Evolutionary conservation across 257 asterid species (phyloP).

Genomic region (Fraxinus pennsylvanica): DNA sequence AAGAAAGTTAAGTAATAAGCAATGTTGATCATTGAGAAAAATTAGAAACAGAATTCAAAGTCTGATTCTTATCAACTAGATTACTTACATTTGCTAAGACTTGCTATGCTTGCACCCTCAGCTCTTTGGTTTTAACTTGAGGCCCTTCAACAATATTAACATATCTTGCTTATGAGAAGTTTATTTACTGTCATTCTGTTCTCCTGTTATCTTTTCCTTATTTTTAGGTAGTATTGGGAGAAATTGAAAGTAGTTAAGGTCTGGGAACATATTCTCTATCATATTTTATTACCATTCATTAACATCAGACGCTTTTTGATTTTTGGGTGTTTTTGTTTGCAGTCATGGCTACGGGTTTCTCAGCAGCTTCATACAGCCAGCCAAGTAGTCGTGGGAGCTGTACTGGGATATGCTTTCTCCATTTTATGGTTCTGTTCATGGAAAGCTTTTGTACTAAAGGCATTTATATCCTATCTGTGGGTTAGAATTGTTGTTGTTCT

Average conservation of each 20-base stretch:
- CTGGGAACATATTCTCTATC: background rate
- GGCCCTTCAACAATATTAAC: background rate
- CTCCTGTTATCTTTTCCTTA: background rate
- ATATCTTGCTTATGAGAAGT: background rate
- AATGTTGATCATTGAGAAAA: background rate
- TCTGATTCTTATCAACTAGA: too few relatives aligned
- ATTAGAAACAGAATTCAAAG: background rate
- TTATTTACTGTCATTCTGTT: background rate
- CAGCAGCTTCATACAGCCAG: conserved; percentile 63
- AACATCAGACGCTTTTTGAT: background rate
- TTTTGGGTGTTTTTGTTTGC: conserved; percentile 28
- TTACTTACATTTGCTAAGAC: too few relatives aligned
- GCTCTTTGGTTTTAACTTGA: background rate
- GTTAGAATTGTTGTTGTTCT: conserved; percentile 42
- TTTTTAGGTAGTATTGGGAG: background rate
- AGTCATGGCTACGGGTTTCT: conserved; percentile 88
- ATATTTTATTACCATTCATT: background rate
- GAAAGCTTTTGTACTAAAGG: conserved; percentile 45
- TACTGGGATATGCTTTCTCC: conserved; percentile 51
- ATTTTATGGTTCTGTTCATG: conserved; percentile 68
- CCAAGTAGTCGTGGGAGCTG: conserved; percentile 75
- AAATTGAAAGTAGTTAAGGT: background rate
- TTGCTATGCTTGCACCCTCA: too few relatives aligned
- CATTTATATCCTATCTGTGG: conserved; percentile 44
- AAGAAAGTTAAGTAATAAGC: background rate